Percentiles rank a stretch among this genome's conserved stretches.
Conservation (phyloP, 441 rosid species). For the Euphorbia celastroides region DNA sequence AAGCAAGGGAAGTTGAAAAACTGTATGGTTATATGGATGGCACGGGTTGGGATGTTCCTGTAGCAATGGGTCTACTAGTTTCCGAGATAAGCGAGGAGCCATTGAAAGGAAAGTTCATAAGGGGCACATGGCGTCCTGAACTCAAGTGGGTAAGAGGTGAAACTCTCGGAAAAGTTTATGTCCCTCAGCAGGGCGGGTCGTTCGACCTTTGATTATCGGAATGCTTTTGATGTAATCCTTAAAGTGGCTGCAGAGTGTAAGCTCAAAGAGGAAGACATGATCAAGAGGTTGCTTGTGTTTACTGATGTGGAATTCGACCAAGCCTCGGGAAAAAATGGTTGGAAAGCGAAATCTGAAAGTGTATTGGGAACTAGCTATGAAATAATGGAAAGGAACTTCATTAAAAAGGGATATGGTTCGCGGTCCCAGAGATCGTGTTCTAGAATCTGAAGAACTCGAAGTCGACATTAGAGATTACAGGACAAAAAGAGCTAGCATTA, state of each 20-base stretch:
- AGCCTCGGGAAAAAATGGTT: conserved; percentile 26
- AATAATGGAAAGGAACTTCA: conserved; percentile 33
- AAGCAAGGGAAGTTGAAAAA: conserved; percentile 39
- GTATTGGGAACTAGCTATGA: conserved; percentile 44
- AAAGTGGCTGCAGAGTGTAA: conserved; percentile 18
- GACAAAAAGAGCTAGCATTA: conserved; percentile 42
- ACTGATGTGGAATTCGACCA: conserved; percentile 38
- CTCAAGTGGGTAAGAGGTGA: conserved; percentile 37
- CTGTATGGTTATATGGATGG: conserved; percentile 44
- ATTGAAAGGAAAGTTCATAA: conserved; percentile 34
- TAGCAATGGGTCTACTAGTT: conserved; percentile 51
- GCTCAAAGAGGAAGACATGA: conserved; percentile 21
- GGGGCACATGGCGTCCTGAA: conserved; percentile 41
- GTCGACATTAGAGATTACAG: conserved; percentile 42
- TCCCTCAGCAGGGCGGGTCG: conserved; percentile 27
- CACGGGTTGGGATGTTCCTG: conserved; percentile 45
- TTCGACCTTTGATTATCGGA: conserved; percentile 16
- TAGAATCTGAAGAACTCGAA: conserved; percentile 59
- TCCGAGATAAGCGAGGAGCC: conserved; percentile 41
- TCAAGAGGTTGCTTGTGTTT: conserved; percentile 25
- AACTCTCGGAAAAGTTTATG: conserved; percentile 24
- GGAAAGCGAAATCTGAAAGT: background rate
- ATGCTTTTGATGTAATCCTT: conserved; percentile 24
- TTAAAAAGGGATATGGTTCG: conserved; percentile 39
- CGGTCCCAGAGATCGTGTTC: conserved; percentile 46